Conservation (phyloP, 805 yeast genomes). For the Candida silvicultrix region DNA sequence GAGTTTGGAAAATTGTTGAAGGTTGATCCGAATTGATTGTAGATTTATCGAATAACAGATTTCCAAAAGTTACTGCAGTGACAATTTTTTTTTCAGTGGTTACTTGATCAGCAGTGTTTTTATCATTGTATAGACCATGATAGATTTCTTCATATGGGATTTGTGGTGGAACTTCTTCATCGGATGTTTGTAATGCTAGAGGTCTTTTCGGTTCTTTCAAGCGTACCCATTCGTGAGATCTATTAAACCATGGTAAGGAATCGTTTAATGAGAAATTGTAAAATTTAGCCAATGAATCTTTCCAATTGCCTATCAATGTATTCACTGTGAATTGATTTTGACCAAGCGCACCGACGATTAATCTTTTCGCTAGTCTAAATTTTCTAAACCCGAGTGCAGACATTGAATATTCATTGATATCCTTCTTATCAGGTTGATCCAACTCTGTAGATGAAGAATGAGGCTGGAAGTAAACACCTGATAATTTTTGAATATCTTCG, state of each 20-base stretch:
- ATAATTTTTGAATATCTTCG: constrained; percentile 16
- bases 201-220: constrained; percentile 12
- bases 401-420: constrained; percentile 9
- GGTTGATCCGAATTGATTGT: constrained; percentile 2
- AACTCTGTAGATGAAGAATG: not conserved
- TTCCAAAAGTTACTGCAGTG: constrained; percentile 20
- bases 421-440: constrained; percentile 1
- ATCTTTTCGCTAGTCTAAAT: constrained; percentile 17
- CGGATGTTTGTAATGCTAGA: not conserved
- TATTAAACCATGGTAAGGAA: constrained; percentile 21
- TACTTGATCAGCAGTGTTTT: constrained; percentile 4
- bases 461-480: constrained; percentile 15
- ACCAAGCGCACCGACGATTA: constrained; percentile 20
- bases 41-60: constrained; percentile 11
- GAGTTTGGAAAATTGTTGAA: constrained; percentile 1
- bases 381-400: constrained; percentile 13
- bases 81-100: not conserved
- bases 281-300: constrained; percentile 2
- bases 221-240: constrained; percentile 15
- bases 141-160: constrained; percentile 8
- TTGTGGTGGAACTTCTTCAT: not conserved
- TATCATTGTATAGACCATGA: constrained; percentile 6
- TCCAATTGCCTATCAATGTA: constrained; percentile 6
- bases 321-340: constrained; percentile 16
- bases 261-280: constrained; percentile 9